Evolutionary conservation across 257 asterid genomes (phyloP), one percentile per base, ranked within the genome.

Genomic region (Plantago major): DNA sequence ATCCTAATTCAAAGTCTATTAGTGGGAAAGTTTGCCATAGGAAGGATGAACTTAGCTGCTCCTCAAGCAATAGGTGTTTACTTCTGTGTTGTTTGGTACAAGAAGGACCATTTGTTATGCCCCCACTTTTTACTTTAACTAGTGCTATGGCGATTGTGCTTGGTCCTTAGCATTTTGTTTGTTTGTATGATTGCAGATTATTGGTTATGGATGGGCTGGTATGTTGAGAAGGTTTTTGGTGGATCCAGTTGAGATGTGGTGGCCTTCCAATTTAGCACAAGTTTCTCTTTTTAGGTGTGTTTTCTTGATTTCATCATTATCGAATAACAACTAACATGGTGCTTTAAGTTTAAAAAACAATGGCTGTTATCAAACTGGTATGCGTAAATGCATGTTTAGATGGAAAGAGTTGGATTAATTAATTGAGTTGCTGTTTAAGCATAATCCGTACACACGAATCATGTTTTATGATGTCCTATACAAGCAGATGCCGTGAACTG

Each of bases 161-260:
- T 68, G 62, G 42, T 60, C 10, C 55, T 44, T 42, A 55, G 67
- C 18, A 65, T 45, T 40, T 54, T 65, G 38, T 45, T 44, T 12
- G 37, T 53, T 43, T 22, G 49, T 9, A 60, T 58, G 65, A 68
- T 22, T 77, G 76, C 90, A 93, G 99, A 64, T 93, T 58, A 43
- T 93, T 73, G 99, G 99, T 5, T 93, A 89, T 78, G 97, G 99
- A 75, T 93, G 99, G 99, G 99, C 99, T 19, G 99, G 99, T 50
- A 84, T 93, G 89, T 69, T 93, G 84, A 82, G 96, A 19, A 89
- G 71, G 60, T 93, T 85, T 65, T 78, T 93, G 73, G 95, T 93
- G 62, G 97, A 93, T 71, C 99, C 99, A 16, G 95, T 82, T 58
- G 94, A 87, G 73, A 93, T 93, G 99, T 93, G 99, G 99, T 93